phyloP scores from a whole-genome alignment of 768 basidiomycete species.

The Asterophora lycoperdoides region DNA sequence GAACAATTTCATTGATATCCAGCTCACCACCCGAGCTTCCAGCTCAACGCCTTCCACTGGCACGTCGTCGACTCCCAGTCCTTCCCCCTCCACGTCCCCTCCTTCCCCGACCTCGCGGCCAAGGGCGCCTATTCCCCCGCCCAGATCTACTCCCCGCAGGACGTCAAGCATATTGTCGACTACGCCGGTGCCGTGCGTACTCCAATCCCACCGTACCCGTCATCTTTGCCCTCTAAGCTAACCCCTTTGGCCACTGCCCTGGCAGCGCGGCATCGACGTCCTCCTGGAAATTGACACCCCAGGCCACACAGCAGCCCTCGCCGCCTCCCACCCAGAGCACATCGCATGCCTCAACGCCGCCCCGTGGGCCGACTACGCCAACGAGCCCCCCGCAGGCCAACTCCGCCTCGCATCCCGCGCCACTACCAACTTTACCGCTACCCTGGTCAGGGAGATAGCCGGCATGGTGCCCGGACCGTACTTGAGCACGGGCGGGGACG shows the following conservation, averaged over 20 bases:
- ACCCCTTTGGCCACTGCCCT: too few species aligned
- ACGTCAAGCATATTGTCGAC: constrained; percentile 53
- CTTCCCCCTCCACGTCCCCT: constrained; percentile 63
- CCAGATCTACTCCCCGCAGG: constrained; percentile 48
- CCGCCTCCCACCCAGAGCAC: constrained; percentile 63
- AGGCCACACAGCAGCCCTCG: constrained; percentile 72
- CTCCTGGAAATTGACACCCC: constrained; percentile 80
- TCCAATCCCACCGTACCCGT: too few species aligned
- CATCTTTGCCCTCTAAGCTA: too few species aligned
- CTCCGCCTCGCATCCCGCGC: constrained; percentile 63
- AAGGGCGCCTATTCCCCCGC: constrained; percentile 63
- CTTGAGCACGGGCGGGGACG: constrained; percentile 81
- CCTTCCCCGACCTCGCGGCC: constrained; percentile 55
- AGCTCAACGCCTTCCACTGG: constrained; percentile 79
- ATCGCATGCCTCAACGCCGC: constrained; percentile 58
- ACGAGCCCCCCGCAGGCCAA: constrained; percentile 80
- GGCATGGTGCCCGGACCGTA: constrained; percentile 51
- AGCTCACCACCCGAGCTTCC: constrained; percentile 31
- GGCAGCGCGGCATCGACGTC: constrained; percentile 69
- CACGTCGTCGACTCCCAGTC: constrained; percentile 78
- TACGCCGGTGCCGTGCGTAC: constrained; percentile 63
- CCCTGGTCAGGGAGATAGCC: constrained; percentile 51
- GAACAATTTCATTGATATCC: constrained; percentile 47
- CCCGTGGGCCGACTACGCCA: constrained; percentile 60
- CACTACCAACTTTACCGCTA: constrained; percentile 55